Base-by-base conservation (phyloP, 2,329 filamentous ascomycete genomes). In the Massarina eburnea region DNA sequence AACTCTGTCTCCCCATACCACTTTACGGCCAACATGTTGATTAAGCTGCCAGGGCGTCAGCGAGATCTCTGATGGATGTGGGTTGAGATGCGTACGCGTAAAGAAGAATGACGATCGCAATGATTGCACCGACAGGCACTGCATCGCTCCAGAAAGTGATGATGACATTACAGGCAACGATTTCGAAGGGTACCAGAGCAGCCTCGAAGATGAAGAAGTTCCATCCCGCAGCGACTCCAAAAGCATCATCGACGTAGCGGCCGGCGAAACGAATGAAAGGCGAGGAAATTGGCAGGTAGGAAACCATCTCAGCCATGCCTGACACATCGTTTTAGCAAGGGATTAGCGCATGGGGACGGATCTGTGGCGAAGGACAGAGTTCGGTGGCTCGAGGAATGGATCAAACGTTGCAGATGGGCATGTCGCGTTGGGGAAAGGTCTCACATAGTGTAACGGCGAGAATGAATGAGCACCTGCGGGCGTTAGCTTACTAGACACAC, bases 181-280 rank as follows among this genome's bases (percentile, higher is more conserved):
- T 78, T 55, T 88, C 84, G 44, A 86, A 87, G 0, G 84, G 84
- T 4, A 88, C 82, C 3, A 87, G 71, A 2, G 79, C 78, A 1
- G 85, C 85, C 62, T 88, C 82, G 51, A 86, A 86, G 34, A 87
- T 66, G 72, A 88, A 88, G 57, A 87, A 88, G 64, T 89, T 88
- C 80, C 27, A 89, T 4, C 86, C 86, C 1, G 83, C 80, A 6
- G 84, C 84, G 45, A 88, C 85, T 1, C 85, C 85, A 48, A 90
- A 86, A 2, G 86, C 84, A 53, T 89, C 85, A 55, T 90, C 86
- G 22, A 90, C 85, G 54, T 83, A 90, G 37, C 85, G 80, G 12
- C 86, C 85, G 3, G 87, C 87, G 58, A 91, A 89, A 20, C 85
- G 83, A 61, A 91, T 87, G 66, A 91, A 91, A 0, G 86, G 86